Percentiles rank a stretch among this genome's conserved stretches.
Conservation (phyloP, 371 early-diverging fungal genomes). For the Zychaea mexicana region DNA sequence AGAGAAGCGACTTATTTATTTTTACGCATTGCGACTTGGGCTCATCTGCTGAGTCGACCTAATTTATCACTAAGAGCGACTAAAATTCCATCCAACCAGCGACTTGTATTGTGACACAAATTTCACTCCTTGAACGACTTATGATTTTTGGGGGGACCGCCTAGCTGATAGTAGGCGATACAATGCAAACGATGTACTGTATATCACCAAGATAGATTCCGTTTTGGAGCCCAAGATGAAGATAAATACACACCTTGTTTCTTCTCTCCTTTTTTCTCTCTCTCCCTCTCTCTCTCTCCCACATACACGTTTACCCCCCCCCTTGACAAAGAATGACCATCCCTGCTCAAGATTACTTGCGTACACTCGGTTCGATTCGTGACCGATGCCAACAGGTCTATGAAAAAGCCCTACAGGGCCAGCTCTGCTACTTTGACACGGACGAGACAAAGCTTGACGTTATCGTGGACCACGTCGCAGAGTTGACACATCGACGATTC, state of each 20-base stretch:
- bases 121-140: no score
- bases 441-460: constrained; percentile 60
- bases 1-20: no score
- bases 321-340: constrained; percentile 23
- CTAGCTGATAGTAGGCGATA: no score
- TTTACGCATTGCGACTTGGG: no score
- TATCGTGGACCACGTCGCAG: constrained; percentile 69
- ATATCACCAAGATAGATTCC: neutral
- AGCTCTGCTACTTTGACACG: constrained; percentile 69
- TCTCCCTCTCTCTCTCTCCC: neutral
- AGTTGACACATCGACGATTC: constrained; percentile 77
- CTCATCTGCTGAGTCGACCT: no score
- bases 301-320: neutral
- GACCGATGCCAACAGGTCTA: constrained; percentile 72
- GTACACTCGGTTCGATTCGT: constrained; percentile 79
- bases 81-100: no score
- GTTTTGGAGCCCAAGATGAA: neutral
- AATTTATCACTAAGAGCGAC: no score
- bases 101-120: no score
- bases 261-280: neutral
- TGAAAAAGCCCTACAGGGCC: constrained; percentile 49
- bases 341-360: constrained; percentile 60
- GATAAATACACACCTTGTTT: neutral
- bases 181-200: no score
- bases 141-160: no score